Evolutionary conservation across 2,329 filamentous ascomycete species (phyloP), one percentile per base, ranked within the genome.

Genomic region (Pyrenophora graminea): DNA sequence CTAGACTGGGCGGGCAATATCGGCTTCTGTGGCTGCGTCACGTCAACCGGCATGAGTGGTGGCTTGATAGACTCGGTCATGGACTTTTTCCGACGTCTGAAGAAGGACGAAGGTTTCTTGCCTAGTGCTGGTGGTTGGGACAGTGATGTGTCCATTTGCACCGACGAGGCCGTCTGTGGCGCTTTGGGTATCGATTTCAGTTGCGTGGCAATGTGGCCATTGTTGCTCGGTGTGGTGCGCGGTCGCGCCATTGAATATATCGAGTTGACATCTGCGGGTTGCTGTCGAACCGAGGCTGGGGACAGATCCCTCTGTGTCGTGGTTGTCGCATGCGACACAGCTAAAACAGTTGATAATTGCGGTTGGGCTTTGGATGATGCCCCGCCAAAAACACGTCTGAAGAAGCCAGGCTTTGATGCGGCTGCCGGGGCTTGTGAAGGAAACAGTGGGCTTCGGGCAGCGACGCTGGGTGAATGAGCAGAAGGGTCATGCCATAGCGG

Each of bases 31-130:
- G 63, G 64, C 37, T 59, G 58, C 9, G 71, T 73, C 31, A 78
- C 64, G 32, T 76, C 73, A 23, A 77, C 61, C 37, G 79, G 74
- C 57, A 72, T 82, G 25, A 86, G 73, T 7, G 87, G 85, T 30
- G 88, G 85, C 33, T 81, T 81, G 18, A 84, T 80, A 38, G 73
- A 70, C 56, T 95, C 91, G 12, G 85, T 83, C 30, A 91, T 75
- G 4, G 92, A 96, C 81, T 93, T 95, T 82, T 97, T 97, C 57
- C 92, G 84, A 53, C 94, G 83, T 56, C 94, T 84, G 77, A 97
- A 97, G 76, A 99, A 97, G 0, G 91, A 93, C 1, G 93, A 95
- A 3, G 90, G 85, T 73, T 97, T 97, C 79, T 97, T 97, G 64
- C 90, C 89, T 44, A 97, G 77, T 3, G 68, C 65, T 19, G 59